phyloP scores from a whole-genome alignment of 2,329 filamentous ascomycete genomes.

The Cryphonectria radicalis region DNA sequence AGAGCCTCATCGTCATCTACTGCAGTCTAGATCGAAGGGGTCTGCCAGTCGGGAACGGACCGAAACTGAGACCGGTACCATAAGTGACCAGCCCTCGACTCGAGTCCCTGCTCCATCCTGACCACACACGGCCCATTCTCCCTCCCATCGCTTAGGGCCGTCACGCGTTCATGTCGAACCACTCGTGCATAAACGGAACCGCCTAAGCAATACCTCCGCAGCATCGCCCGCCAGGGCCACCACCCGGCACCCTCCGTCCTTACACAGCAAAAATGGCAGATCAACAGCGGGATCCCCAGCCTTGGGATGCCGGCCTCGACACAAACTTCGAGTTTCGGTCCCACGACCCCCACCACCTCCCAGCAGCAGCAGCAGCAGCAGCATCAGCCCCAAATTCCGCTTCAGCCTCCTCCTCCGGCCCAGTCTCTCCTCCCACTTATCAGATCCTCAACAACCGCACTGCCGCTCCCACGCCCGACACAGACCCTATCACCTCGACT shows the following conservation, averaged over 20 bases:
- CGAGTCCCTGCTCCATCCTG: slow-evolving; percentile 11
- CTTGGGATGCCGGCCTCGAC: slow-evolving; percentile 27
- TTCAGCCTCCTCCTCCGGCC: slow-evolving; percentile 23
- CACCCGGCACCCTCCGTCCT: slow-evolving; percentile 19
- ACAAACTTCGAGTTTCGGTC: slow-evolving; percentile 27
- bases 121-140: slow-evolving; percentile 30
- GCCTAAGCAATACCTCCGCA: slow-evolving; percentile 32
- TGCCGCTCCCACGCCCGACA: slow-evolving; percentile 16
- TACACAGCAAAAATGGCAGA: slow-evolving; percentile 36
- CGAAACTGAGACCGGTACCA: slow-evolving; percentile 8
- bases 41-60: slow-evolving; percentile 20
- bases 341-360: slow-evolving; percentile 22
- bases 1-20: slow-evolving; percentile 5
- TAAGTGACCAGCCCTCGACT: slow-evolving; percentile 8
- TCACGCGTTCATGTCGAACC: slow-evolving; percentile 41
- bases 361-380: slow-evolving; percentile 18
- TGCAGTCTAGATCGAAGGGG: background rate
- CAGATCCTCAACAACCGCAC: slow-evolving; percentile 19
- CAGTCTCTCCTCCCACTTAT: slow-evolving; percentile 22
- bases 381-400: slow-evolving; percentile 23
- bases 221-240: slow-evolving; percentile 15
- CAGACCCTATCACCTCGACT: slow-evolving; percentile 20
- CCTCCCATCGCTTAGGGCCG: slow-evolving; percentile 34
- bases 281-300: slow-evolving; percentile 34
- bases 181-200: slow-evolving; percentile 40